Base-by-base conservation (phyloP, 78 protist species). In the Dictyostelium capitatum region DNA sequence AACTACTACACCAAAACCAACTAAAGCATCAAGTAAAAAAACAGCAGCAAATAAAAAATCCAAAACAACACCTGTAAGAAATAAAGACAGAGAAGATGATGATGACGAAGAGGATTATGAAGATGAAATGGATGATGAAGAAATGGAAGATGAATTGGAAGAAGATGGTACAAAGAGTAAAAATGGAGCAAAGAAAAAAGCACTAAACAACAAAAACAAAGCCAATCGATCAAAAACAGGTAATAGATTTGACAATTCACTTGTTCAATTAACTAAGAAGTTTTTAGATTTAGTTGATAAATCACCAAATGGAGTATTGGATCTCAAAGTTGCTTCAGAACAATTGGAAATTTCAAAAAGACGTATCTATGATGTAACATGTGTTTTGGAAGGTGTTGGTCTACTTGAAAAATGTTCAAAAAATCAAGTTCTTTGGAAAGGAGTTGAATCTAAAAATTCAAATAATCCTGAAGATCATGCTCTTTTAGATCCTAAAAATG, bases 311-410 rank as follows among this genome's bases (percentile, higher is more conserved):
- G 97, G 98, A 11, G 70, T 94, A 15, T 57, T 97, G 7, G 98
- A 97, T 65, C 82, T 97, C 53, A 97, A 97, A 70, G 79, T 48
- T 2, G 97, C 97, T 15, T 91, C 97, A 23, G 78, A 53, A 5
- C 10, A 51, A 65, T 92, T 97, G 19, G 89, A 79, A 10, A 96
- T 95, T 48, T 97, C 97, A 77, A 98, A 98, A 80, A 95, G 99
- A 7, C 92, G 99, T 25, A 97, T 98, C 50, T 98, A 98, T 48
- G 99, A 98, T 64, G 98, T 98, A 65, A 98, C 99, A 4, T 97
- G 98, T 83, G 99, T 98, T 15, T 89, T 98, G 28, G 99, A 97
- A 64, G 99, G 99, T 59, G 95, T 98, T 4, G 98, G 98, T 3
- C 84, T 98, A 53, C 92, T 98, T 30, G 98, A 96, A 79, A 98